Evolutionary conservation across 2,329 filamentous ascomycete genomes (phyloP).

Genomic region (Sarocladiaceae sp.): DNA sequence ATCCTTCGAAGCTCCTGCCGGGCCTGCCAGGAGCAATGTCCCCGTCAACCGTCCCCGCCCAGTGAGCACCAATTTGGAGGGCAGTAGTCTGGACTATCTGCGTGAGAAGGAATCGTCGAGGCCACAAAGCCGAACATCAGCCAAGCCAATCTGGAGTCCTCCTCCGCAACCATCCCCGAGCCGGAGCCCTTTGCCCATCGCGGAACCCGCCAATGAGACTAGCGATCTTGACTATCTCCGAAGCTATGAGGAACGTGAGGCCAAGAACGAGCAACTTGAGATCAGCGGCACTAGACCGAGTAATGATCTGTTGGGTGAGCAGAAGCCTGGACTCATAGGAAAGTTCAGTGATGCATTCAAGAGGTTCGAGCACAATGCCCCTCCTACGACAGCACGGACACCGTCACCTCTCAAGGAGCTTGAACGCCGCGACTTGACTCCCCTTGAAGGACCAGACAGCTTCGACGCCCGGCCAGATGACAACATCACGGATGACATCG

Average conservation of each 20-base stretch:
- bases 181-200: conserved; percentile 27
- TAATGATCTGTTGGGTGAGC: conserved; percentile 59
- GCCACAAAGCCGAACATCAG: conserved; percentile 24
- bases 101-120: conserved; percentile 65
- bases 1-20: not conserved
- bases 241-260: conserved; percentile 63
- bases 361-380: conserved; percentile 66
- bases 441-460: conserved; percentile 72
- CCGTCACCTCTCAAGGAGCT: conserved; percentile 46
- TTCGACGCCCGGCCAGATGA: conserved; percentile 58
- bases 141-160: conserved; percentile 10
- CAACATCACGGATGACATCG: conserved; percentile 41
- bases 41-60: conserved; percentile 58
- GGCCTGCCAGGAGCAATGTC: not conserved
- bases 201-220: conserved; percentile 40
- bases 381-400: conserved; percentile 28
- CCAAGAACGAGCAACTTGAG: conserved; percentile 45
- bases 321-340: conserved; percentile 74
- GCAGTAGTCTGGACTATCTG: conserved; percentile 71
- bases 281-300: conserved; percentile 65
- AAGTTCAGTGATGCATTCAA: conserved; percentile 94
- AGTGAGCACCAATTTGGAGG: conserved; percentile 77
- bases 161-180: conserved; percentile 35
- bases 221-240: conserved; percentile 78
- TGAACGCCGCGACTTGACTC: conserved; percentile 53